These are phyloP conservation scores for Actinomortierella wolfii DNA, from an alignment of 371 early-diverging fungal species.

Conservation along the genomic window DNA sequence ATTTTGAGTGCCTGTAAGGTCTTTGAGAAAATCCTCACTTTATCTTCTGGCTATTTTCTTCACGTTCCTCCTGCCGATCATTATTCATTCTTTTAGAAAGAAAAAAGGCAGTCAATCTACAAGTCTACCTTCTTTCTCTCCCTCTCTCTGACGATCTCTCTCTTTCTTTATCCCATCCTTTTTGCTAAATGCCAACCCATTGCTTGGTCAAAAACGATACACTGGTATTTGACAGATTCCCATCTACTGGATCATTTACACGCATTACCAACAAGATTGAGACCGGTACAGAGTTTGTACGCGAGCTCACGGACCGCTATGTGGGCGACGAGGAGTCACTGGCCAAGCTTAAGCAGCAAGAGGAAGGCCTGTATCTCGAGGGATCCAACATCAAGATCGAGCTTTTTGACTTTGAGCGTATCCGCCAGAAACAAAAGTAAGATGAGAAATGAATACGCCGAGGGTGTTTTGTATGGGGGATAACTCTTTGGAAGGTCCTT, in stretches of 20 bases:
- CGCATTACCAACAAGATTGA: conserved; percentile 60
- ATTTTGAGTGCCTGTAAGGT: conserved; percentile 73
- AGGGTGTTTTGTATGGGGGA: conserved; percentile 3
- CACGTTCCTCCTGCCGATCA: too few relatives aligned
- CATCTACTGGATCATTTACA: conserved; percentile 77
- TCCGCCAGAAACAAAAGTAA: conserved; percentile 60
- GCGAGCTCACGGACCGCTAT: conserved; percentile 63
- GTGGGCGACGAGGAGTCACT: conserved; percentile 21
- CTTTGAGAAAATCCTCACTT: too few relatives aligned
- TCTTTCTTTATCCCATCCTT: background rate
- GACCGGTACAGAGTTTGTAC: conserved; percentile 56
- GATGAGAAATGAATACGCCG: too few relatives aligned
- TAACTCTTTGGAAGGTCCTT: too few relatives aligned
- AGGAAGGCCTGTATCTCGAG: conserved; percentile 18
- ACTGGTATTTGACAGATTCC: conserved; percentile 45
- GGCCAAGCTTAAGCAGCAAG: conserved; percentile 12
- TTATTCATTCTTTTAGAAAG: background rate
- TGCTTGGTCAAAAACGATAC: too few relatives aligned
- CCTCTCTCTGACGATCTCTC: conserved; percentile 1
- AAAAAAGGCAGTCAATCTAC: too few relatives aligned
- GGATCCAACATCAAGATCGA: conserved; percentile 65
- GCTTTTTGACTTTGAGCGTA: conserved; percentile 80
- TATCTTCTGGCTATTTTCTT: too few relatives aligned
- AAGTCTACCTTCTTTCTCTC: background rate
- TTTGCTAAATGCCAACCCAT: background rate